phyloP scores from a whole-genome alignment of 768 basidiomycete species.

The Suillus ampliporus region DNA sequence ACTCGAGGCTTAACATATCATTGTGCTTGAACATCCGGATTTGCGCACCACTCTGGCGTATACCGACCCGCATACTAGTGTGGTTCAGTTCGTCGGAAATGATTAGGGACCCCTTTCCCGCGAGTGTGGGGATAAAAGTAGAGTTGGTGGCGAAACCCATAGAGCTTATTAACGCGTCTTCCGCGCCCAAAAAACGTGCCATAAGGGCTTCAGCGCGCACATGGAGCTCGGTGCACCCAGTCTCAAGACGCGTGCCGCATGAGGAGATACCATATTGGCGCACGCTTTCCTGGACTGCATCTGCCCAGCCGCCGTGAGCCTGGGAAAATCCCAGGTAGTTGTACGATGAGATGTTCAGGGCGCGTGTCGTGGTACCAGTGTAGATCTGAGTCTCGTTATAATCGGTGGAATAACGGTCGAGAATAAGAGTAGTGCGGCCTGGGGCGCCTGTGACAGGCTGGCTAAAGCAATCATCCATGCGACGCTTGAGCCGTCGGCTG shows the following conservation, averaged over 20 bases:
- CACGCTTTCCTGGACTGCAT: conserved; percentile 90
- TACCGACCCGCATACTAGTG: conserved; percentile 92
- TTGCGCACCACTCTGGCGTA: conserved; percentile 84
- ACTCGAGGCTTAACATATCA: conserved; percentile 84
- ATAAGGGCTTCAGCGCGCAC: conserved; percentile 82
- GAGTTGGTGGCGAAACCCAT: conserved; percentile 99
- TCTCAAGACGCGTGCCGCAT: conserved; percentile 80
- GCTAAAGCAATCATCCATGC: conserved; percentile 95
- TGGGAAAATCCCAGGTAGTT: conserved; percentile 99
- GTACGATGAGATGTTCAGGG: conserved; percentile 96
- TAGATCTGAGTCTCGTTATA: conserved; percentile 79
- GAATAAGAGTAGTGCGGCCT: conserved; percentile 86
- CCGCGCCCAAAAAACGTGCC: conserved; percentile 87
- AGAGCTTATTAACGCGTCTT: conserved; percentile 88
- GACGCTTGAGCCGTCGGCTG: conserved; percentile 91
- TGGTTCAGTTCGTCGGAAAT: conserved; percentile 99
- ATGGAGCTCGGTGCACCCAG: conserved; percentile 89
- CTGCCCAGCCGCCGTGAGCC: conserved; percentile 89
- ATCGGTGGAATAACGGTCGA: conserved; percentile 85
- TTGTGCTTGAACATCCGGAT: conserved; percentile 98
- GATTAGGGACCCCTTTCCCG: conserved; percentile 88
- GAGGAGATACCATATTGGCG: conserved; percentile 80
- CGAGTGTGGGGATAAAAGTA: conserved; percentile 90
- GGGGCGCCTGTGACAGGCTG: conserved; percentile 95
- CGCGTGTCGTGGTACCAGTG: conserved; percentile 83